Evolutionary conservation across 2,329 filamentous ascomycete species (phyloP).

Genomic region (Aureobasidium sp.): DNA sequence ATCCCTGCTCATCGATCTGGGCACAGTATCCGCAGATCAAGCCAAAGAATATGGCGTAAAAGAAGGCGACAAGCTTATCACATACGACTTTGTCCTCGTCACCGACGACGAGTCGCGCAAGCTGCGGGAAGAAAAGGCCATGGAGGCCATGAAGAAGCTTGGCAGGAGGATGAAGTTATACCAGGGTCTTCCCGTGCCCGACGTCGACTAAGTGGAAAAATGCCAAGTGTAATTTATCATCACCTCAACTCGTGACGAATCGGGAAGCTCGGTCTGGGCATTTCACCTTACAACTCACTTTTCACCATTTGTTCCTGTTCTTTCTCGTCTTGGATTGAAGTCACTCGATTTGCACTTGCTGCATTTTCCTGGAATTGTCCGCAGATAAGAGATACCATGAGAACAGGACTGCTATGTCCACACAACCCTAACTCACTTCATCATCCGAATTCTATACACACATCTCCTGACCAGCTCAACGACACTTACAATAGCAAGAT

Average conservation of each 20-base stretch:
- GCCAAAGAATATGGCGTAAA: slow-evolving; percentile 55
- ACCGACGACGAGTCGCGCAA: slow-evolving; percentile 60
- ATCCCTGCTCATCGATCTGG: slow-evolving; percentile 63
- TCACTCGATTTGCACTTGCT: too few relatives aligned
- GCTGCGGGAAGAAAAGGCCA: slow-evolving; percentile 60
- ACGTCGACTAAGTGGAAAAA: slow-evolving; percentile 44
- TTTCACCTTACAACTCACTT: background rate
- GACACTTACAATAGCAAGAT: too few relatives aligned
- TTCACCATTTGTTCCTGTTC: too few relatives aligned
- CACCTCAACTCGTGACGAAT: too few relatives aligned
- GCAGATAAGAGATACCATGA: too few relatives aligned
- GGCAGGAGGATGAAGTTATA: slow-evolving; percentile 66
- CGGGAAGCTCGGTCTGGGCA: too few relatives aligned
- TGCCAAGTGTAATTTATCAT: background rate
- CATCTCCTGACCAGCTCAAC: too few relatives aligned
- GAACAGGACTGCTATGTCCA: too few relatives aligned
- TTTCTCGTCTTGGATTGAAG: too few relatives aligned
- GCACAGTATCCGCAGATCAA: slow-evolving; percentile 45
- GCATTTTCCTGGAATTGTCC: too few relatives aligned
- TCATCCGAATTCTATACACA: too few relatives aligned
- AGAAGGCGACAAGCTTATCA: slow-evolving; percentile 49
- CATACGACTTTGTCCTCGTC: slow-evolving; percentile 71
- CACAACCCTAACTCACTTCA: too few relatives aligned
- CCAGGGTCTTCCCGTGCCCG: slow-evolving; percentile 69
- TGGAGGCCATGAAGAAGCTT: slow-evolving; percentile 58